These are phyloP conservation scores for Metschnikowia noctiluminum DNA, from an alignment of 805 yeast species.

Conservation along the genomic window DNA sequence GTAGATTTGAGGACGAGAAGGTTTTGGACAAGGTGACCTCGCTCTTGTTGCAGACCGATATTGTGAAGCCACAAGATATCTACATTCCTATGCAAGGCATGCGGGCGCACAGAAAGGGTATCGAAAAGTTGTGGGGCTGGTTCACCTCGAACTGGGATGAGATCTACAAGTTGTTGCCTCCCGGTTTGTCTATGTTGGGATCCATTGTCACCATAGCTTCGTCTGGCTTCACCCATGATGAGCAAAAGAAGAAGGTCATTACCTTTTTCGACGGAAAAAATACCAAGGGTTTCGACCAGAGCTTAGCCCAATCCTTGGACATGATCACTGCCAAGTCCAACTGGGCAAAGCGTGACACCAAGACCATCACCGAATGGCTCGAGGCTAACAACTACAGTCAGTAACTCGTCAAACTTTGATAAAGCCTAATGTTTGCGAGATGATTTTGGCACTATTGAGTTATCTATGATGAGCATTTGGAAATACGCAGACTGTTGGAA, in stretches of 20 bases:
- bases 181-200: constrained; percentile 77
- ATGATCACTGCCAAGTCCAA: constrained; percentile 51
- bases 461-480: no score
- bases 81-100: constrained; percentile 76
- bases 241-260: constrained; percentile 49
- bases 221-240: constrained; percentile 56
- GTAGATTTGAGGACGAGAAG: constrained; percentile 53
- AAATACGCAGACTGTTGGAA: no score
- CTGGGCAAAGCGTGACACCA: constrained; percentile 58
- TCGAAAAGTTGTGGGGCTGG: constrained; percentile 74
- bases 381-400: constrained; percentile 27
- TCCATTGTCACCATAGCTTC: constrained; percentile 63
- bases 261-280: constrained; percentile 50
- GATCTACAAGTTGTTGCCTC: constrained; percentile 66
- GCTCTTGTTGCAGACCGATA: constrained; percentile 52
- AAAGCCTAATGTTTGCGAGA: not conserved
- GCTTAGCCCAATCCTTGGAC: constrained; percentile 64
- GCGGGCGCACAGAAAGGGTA: constrained; percentile 60
- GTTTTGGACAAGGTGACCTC: constrained; percentile 55
- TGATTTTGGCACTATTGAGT: not conserved
- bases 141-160: constrained; percentile 67
- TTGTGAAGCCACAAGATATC: constrained; percentile 66
- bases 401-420: constrained; percentile 11
- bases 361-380: constrained; percentile 49
- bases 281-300: constrained; percentile 62